phyloP scores from a whole-genome alignment of 345 rosid genomes.

The Hibiscus mutabilis region DNA sequence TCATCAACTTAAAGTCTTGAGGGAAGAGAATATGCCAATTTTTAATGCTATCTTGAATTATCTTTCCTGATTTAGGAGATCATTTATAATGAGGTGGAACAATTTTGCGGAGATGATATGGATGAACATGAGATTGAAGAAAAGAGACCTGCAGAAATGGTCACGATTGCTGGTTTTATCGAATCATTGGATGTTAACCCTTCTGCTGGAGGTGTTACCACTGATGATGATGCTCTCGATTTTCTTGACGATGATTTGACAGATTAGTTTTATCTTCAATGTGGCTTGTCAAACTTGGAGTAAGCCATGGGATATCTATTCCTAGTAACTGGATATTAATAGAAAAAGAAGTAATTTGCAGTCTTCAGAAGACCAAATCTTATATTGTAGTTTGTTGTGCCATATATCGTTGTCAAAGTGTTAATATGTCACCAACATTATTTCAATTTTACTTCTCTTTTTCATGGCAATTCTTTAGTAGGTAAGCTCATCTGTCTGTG shows the following conservation, averaged over 20 bases:
- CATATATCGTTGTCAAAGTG: background rate
- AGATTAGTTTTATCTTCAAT: constrained; percentile 23
- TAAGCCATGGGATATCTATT: constrained; percentile 25
- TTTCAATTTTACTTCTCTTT: constrained; percentile 10
- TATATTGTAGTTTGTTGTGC: constrained; percentile 21
- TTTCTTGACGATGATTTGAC: constrained; percentile 51
- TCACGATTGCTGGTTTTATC: constrained; percentile 28
- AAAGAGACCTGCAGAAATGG: constrained; percentile 32
- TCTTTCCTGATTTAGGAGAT: constrained; percentile 38
- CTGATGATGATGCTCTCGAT: constrained; percentile 51
- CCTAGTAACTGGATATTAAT: constrained; percentile 6
- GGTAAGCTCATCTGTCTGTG: constrained; percentile 8
- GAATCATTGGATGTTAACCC: constrained; percentile 37
- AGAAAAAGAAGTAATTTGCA: constrained; percentile 7
- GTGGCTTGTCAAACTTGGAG: constrained; percentile 16
- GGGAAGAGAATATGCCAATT: background rate
- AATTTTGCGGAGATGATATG: constrained; percentile 32
- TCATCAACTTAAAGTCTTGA: background rate
- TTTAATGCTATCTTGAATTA: constrained; percentile 11
- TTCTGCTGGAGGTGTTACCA: constrained; percentile 33
- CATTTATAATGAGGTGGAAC: constrained; percentile 39
- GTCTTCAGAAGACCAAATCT: constrained; percentile 12
- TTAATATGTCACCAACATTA: constrained; percentile 4
- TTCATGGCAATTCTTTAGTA: constrained; percentile 6
- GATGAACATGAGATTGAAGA: constrained; percentile 43